Percentiles rank a stretch among this genome's conserved stretches.
phyloP scores from a whole-genome alignment of 2,329 filamentous ascomycete genomes.

The Chaetomium olivaceum region DNA sequence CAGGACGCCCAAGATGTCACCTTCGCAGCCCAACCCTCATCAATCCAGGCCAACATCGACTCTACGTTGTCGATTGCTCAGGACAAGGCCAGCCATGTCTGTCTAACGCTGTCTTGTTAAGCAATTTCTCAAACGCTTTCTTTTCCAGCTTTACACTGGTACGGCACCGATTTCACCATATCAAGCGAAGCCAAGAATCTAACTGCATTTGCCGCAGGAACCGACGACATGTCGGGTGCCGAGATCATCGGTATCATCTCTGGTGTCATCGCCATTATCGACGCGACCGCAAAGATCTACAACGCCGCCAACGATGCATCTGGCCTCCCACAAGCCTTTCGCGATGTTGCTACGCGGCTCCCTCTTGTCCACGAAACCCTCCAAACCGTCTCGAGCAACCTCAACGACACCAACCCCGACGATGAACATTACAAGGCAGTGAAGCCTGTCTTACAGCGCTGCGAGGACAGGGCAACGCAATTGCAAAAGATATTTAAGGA shows the following conservation, averaged over 20 bases:
- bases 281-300: constrained; percentile 12
- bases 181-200: background rate
- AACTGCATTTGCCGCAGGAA: background rate
- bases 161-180: background rate
- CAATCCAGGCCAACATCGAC: background rate
- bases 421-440: background rate
- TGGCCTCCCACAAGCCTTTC: constrained; percentile 15
- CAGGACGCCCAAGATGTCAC: background rate
- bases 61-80: no score
- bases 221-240: constrained; percentile 16
- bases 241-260: constrained; percentile 17
- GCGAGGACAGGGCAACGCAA: background rate
- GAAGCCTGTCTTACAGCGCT: background rate
- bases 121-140: background rate
- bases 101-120: background rate
- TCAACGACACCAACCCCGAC: background rate
- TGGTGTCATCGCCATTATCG: constrained; percentile 14
- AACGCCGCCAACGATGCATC: constrained; percentile 14
- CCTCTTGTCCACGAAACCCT: constrained; percentile 8
- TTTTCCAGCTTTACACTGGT: background rate
- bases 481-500: background rate
- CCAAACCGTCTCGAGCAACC: background rate
- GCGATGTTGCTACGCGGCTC: constrained; percentile 9
- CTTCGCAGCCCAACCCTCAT: background rate
- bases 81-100: no score